These are phyloP conservation scores for Cyanidiococcus yangmingshanensis DNA, from an alignment of 23 red algal genomes.

Conservation along the genomic window DNA sequence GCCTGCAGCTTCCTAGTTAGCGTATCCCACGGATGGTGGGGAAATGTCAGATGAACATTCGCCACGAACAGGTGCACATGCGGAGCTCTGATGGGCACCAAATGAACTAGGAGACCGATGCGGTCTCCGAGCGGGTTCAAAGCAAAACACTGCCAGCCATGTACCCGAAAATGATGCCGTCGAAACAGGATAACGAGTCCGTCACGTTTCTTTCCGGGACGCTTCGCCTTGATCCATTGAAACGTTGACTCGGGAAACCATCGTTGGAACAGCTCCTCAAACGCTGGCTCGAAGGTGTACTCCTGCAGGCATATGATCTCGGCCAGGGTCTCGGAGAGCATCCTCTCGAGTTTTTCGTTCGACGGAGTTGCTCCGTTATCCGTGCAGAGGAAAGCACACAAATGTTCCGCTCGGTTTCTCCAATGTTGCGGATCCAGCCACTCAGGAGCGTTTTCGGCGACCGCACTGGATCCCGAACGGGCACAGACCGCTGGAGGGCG, in stretches of 20 bases:
- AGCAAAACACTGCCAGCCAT: neutral
- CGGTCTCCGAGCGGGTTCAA: constrained; percentile 1
- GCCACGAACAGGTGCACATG: neutral
- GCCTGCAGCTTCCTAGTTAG: neutral
- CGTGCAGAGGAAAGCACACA: neutral
- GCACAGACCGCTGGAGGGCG: neutral
- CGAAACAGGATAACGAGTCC: neutral
- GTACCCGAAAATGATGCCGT: neutral
- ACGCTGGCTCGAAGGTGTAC: constrained; percentile 5
- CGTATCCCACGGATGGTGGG: neutral
- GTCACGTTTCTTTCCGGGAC: constrained; percentile 6
- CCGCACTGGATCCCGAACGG: neutral
- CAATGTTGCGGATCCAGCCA: constrained; percentile 7
- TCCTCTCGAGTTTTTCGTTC: neutral
- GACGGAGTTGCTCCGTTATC: neutral
- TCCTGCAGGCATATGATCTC: constrained; percentile 16
- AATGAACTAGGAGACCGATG: neutral
- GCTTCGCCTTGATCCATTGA: constrained; percentile 5
- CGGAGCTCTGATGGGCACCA: neutral
- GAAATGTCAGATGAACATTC: constrained; percentile 15
- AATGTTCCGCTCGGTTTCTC: neutral
- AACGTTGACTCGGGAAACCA: neutral
- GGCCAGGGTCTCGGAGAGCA: neutral
- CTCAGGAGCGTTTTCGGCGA: neutral
- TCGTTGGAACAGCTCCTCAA: neutral